Evolutionary conservation across 495 filamentous ascomycete species (phyloP).

Genomic region (Penicillium lividum): DNA sequence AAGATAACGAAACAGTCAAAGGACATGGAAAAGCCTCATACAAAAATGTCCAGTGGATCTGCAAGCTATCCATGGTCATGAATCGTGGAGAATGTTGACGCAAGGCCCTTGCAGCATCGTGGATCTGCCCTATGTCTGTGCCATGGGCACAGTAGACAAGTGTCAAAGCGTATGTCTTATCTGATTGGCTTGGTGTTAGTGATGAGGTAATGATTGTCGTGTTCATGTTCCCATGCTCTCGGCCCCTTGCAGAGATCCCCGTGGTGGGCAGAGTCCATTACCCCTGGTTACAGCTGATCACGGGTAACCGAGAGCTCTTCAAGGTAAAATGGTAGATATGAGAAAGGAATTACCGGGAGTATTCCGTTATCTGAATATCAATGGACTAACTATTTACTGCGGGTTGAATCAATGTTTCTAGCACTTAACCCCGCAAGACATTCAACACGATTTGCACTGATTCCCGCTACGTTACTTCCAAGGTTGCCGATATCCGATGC

Average conservation of each 20-base stretch:
- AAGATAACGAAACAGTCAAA: too few species aligned
- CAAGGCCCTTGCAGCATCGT: background rate
- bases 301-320: background rate
- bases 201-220: background rate
- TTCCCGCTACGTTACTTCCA: background rate
- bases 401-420: background rate
- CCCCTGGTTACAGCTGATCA: constrained; percentile 3
- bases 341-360: too few species aligned
- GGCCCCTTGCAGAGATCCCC: constrained; percentile 2
- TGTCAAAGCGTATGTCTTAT: constrained; percentile 1
- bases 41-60: background rate
- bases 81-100: constrained; percentile 1
- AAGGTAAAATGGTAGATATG: too few species aligned
- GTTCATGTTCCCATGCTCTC: background rate
- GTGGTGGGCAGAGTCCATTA: background rate
- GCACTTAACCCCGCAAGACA: background rate
- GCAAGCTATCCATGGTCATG: background rate
- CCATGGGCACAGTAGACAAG: background rate
- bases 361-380: too few species aligned
- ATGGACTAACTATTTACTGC: too few species aligned
- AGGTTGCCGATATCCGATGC: background rate
- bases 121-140: background rate
- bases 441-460: background rate
- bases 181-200: background rate
- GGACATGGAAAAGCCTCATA: constrained; percentile 3